phyloP scores from a whole-genome alignment of 1,139 yeast genomes.

The Yamadazyma membranifaciens region DNA sequence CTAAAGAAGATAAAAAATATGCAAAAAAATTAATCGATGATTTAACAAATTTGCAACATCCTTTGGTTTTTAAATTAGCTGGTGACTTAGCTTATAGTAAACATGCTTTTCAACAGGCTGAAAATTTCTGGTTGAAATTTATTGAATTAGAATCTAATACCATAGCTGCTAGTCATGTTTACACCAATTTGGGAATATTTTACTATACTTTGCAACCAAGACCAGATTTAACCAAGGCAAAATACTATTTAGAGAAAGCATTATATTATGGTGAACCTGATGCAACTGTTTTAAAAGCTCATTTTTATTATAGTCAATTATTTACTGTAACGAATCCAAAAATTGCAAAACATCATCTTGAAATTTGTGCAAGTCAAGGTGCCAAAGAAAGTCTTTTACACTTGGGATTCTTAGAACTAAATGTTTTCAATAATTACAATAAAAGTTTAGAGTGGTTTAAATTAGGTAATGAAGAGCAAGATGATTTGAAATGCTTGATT shows the following conservation, averaged over 20 bases:
- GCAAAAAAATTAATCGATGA: conserved; percentile 63
- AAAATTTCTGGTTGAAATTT: conserved; percentile 59
- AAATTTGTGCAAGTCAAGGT: conserved; percentile 74
- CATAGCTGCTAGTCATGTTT: conserved; percentile 69
- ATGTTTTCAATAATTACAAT: conserved; percentile 51
- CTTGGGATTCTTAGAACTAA: conserved; percentile 76
- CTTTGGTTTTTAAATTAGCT: conserved; percentile 66
- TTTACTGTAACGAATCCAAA: conserved; percentile 55
- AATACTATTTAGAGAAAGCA: conserved; percentile 58
- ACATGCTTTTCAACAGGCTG: conserved; percentile 48
- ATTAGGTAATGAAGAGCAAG: conserved; percentile 65
- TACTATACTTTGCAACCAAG: conserved; percentile 35
- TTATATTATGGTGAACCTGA: conserved; percentile 59
- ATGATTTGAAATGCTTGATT: conserved; percentile 61
- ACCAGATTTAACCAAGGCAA: conserved; percentile 53
- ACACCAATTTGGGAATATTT: conserved; percentile 66
- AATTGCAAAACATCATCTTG: conserved; percentile 66
- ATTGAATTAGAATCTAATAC: conserved; percentile 54
- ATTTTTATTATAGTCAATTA: conserved; percentile 74
- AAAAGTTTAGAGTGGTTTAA: conserved; percentile 83
- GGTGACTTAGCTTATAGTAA: conserved; percentile 67
- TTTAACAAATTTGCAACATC: conserved; percentile 63
- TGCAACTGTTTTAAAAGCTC: conserved; percentile 59
- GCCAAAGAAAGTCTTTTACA: conserved; percentile 72
- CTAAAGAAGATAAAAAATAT: conserved; percentile 54